Percentiles rank a stretch among this genome's conserved stretches.
phyloP scores from a whole-genome alignment of 2,329 filamentous ascomycete species.

The Amylocarpus encephaloides region DNA sequence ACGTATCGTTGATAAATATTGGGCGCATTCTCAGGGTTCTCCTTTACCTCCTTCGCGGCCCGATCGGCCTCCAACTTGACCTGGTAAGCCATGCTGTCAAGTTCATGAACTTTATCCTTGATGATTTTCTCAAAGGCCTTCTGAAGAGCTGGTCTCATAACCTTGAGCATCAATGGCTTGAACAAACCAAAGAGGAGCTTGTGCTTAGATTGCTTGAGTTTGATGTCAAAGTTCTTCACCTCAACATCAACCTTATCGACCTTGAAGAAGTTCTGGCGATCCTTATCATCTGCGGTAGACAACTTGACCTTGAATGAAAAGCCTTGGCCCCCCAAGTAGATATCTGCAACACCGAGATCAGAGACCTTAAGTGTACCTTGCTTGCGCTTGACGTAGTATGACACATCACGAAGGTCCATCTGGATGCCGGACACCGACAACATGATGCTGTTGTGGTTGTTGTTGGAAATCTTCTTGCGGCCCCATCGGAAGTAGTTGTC shows the following conservation, averaged over 20 bases:
- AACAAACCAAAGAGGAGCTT: conserved; percentile 81
- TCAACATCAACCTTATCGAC: conserved; percentile 81
- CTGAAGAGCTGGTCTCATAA: conserved; percentile 76
- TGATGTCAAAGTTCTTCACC: conserved; percentile 76
- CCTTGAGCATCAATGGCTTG: conserved; percentile 80
- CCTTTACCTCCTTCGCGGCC: conserved; percentile 55
- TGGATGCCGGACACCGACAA: conserved; percentile 84
- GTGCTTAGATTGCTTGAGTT: conserved; percentile 90
- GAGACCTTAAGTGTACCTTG: conserved; percentile 82
- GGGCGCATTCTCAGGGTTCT: conserved; percentile 64
- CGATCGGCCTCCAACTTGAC: conserved; percentile 79
- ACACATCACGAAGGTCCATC: conserved; percentile 84
- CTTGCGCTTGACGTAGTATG: conserved; percentile 94
- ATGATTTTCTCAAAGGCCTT: conserved; percentile 88
- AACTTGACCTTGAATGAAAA: conserved; percentile 89
- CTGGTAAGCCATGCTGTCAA: conserved; percentile 66
- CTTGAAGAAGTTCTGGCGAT: conserved; percentile 85
- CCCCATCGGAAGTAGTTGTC: conserved; percentile 94
- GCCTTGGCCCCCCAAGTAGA: conserved; percentile 79
- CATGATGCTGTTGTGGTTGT: conserved; percentile 73
- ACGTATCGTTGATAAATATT: conserved; percentile 87
- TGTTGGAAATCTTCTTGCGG: conserved; percentile 77
- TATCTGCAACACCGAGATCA: conserved; percentile 82
- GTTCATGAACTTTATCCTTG: conserved; percentile 70
- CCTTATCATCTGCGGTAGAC: conserved; percentile 69